Evolutionary conservation across 495 filamentous ascomycete species (phyloP).

Genomic region (Annulohypoxylon nitens): DNA sequence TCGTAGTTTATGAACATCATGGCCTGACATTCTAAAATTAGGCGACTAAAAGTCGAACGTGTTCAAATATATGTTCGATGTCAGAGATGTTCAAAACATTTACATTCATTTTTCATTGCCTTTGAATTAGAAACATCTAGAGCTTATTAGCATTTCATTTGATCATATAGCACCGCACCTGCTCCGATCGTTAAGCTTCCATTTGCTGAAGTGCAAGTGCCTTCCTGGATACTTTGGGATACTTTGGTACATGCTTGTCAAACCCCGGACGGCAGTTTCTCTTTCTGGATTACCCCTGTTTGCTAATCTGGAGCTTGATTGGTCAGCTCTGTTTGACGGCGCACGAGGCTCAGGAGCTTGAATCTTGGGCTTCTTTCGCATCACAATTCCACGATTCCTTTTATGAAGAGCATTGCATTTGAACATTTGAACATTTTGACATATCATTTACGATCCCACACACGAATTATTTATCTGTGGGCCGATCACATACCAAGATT

Average conservation of each 20-base stretch:
- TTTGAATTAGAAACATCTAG: background rate
- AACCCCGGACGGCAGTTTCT: conserved; percentile 34
- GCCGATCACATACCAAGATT: background rate
- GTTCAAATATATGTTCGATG: too few species aligned
- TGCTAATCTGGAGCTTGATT: conserved; percentile 12
- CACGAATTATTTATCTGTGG: background rate
- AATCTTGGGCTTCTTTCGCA: conserved; percentile 41
- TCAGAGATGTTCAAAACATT: background rate
- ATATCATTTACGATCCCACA: conserved; percentile 13
- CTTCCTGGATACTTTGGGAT: conserved; percentile 10
- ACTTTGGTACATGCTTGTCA: conserved; percentile 23
- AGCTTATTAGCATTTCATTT: background rate
- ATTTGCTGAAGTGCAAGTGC: background rate
- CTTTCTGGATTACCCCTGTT: conserved; percentile 39
- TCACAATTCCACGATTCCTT: conserved; percentile 30
- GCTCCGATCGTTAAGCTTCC: background rate
- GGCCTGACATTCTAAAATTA: background rate
- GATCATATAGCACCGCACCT: background rate
- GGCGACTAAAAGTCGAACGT: background rate
- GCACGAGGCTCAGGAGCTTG: conserved; percentile 50
- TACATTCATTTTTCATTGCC: background rate
- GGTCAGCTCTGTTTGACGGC: conserved; percentile 21
- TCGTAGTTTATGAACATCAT: background rate
- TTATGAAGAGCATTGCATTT: conserved; percentile 15
- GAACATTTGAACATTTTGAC: conserved; percentile 27